A percentile compares a stretch with the other conserved stretches of the same genome.
Conservation (phyloP, 2,329 filamentous ascomycete species). For the Metarhizium sp. region DNA sequence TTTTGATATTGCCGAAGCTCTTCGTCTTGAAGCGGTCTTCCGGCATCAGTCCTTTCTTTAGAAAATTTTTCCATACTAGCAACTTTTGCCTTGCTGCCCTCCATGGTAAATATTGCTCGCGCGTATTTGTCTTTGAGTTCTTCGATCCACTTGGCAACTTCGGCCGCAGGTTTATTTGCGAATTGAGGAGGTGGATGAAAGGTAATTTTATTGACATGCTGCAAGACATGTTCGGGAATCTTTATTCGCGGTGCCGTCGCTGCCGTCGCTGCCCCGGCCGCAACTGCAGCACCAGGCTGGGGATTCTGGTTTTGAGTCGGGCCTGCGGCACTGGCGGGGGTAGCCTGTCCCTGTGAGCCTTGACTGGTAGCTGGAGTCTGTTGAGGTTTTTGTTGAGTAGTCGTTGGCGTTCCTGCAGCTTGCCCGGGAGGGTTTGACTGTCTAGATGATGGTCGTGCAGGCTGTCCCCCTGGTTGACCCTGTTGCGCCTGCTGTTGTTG, state of each 20-base stretch:
- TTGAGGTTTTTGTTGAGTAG: conserved; percentile 8
- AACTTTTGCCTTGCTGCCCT: conserved; percentile 31
- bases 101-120: conserved; percentile 40
- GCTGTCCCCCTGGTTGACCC: conserved; percentile 13
- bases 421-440: conserved; percentile 9
- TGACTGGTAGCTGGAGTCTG: conserved; percentile 1
- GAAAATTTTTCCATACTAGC: conserved; percentile 31
- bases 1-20: conserved; percentile 36
- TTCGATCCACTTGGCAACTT: conserved; percentile 39
- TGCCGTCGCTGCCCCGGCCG: conserved; percentile 7
- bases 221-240: conserved; percentile 34
- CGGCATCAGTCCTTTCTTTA: conserved; percentile 32
- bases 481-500: conserved; percentile 18
- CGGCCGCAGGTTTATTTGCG: conserved; percentile 29
- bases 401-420: conserved; percentile 10
- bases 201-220: conserved; percentile 37
- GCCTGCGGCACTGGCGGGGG: conserved; percentile 5
- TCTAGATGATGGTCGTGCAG: conserved; percentile 12
- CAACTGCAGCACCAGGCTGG: conserved; percentile 3
- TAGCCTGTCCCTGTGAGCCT: background rate
- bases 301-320: conserved; percentile 13
- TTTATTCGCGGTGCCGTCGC: conserved; percentile 18
- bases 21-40: conserved; percentile 34
- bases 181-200: conserved; percentile 35
- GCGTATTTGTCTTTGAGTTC: conserved; percentile 38